Evolutionary conservation across 768 basidiomycete species (phyloP).

Genomic region (Hirschioporus abietinus): DNA sequence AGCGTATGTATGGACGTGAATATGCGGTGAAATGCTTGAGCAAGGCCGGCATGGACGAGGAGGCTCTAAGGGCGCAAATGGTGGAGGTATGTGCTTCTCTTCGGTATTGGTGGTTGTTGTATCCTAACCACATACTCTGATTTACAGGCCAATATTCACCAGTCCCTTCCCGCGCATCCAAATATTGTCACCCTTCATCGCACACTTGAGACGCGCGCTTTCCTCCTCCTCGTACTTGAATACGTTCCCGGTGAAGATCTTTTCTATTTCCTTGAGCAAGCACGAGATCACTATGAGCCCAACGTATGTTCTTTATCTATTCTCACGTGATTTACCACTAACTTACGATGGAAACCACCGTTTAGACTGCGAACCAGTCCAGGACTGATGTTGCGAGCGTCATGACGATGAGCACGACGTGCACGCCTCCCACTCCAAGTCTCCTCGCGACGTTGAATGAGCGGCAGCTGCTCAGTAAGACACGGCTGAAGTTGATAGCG

Average conservation of each 20-base stretch:
- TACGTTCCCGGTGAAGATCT: slow-evolving; percentile 96
- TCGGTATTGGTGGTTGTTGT: slow-evolving; percentile 8
- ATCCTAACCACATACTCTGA: slow-evolving; percentile 4
- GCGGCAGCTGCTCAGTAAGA: slow-evolving; percentile 76
- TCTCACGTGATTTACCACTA: slow-evolving; percentile 23
- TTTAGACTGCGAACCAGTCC: slow-evolving; percentile 4
- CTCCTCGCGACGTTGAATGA: slow-evolving; percentile 81
- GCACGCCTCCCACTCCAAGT: slow-evolving; percentile 90
- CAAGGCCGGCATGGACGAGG: slow-evolving; percentile 88
- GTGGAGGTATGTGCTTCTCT: slow-evolving; percentile 58
- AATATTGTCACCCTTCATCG: slow-evolving; percentile 95
- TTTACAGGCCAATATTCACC: slow-evolving; percentile 83
- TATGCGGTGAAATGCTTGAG: slow-evolving; percentile 96
- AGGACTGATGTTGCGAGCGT: slow-evolving; percentile 10
- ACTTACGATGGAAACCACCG: slow-evolving; percentile 7
- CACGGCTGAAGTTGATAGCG: slow-evolving; percentile 86
- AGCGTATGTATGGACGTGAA: slow-evolving; percentile 60
- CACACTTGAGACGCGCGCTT: slow-evolving; percentile 88
- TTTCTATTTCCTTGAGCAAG: slow-evolving; percentile 97
- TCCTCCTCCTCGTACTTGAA: slow-evolving; percentile 89
- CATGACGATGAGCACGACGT: slow-evolving; percentile 34
- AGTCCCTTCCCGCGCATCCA: slow-evolving; percentile 81
- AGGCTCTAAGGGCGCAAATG: slow-evolving; percentile 83
- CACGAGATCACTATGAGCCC: slow-evolving; percentile 77
- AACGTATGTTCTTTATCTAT: slow-evolving; percentile 26